Evolutionary conservation across 495 filamentous ascomycete genomes (phyloP), one percentile per base, ranked within the genome.

Genomic region (Zalerion maritima): DNA sequence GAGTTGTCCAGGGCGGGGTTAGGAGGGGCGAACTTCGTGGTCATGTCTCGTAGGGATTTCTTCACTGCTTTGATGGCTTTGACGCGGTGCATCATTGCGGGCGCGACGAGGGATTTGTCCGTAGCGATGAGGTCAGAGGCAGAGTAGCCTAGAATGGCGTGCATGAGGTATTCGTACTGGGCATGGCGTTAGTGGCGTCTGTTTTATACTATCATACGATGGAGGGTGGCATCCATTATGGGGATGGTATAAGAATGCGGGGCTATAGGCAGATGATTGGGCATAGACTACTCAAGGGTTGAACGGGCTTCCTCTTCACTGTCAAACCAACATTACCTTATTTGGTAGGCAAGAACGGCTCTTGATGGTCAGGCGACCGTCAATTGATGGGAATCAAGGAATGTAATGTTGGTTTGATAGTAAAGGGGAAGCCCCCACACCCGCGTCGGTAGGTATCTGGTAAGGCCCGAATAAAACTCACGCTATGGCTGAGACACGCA

Each of bases 1-100:
- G 21, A 19, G 18, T 13, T 14, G 28, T 9, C 2, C 7, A 7
- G 2, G 24, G 14, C 17, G 24, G 13, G 5, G 24, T 15, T 10
- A 11, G 13, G n/a, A 3, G 31, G 41, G 16, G 46, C 38, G 6
- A 40, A 36, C 5, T 40, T 51, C 1, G 29, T 13, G 6, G 57
- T 38, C 3, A 46, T 52, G 12, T 50, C 46, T 8, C 45, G 42
- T 2, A 72, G 44, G 0, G 56, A 47, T 25, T 48, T 49, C 35
- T 69, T 65, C 21, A 76, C 61, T 5, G 60, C 54, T 29, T 54
- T 52, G 35, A 76, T 66, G 5, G 70, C 64, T 42, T 68, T 66
- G 6, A 69, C 48, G 14, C 70, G 62, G 42, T 76, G 68, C 3
- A 33, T 31, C 41, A 73, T 57, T 16, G 68, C 66, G 5, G 53